These are phyloP conservation scores for Spizellomyces punctatus DNA, from an alignment of 192 early-diverging fungal species.

Conservation along the genomic window DNA sequence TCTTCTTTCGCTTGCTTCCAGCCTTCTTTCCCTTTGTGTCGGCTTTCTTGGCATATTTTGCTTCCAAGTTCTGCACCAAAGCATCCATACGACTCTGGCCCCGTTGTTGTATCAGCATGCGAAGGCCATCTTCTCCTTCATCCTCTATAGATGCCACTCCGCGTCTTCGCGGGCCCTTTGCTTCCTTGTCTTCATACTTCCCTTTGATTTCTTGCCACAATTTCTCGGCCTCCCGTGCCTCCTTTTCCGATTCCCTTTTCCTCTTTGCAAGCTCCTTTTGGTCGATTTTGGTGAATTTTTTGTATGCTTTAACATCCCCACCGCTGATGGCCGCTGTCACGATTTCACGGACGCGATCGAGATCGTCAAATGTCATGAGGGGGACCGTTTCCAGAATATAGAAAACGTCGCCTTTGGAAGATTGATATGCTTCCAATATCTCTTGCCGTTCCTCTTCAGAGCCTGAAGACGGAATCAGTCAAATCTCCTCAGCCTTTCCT, in stretches of 20 bases:
- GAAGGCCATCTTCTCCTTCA: conserved; percentile 42
- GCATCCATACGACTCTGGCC: conserved; percentile 17
- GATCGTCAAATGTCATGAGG: conserved; percentile 65
- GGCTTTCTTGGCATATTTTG: conserved; percentile 28
- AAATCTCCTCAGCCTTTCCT: not conserved
- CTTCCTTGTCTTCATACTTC: conserved; percentile 51
- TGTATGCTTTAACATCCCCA: conserved; percentile 53
- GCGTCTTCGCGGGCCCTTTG: not conserved
- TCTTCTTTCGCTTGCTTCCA: conserved; percentile 10
- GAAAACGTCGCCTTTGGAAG: conserved; percentile 72
- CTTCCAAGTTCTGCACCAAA: conserved; percentile 30
- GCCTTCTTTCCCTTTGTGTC: conserved; percentile 29
- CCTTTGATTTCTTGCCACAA: not conserved
- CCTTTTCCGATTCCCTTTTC: conserved; percentile 50
- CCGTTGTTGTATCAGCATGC: conserved; percentile 51
- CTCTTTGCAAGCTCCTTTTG: conserved; percentile 51
- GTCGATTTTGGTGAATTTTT: conserved; percentile 49
- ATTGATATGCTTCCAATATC: conserved; percentile 66
- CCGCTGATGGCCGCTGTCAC: conserved; percentile 66
- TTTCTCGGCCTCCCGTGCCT: conserved; percentile 6
- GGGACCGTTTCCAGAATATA: conserved; percentile 65
- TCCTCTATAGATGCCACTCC: conserved; percentile 55
- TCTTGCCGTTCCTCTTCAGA: conserved; percentile 77
- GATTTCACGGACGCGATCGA: conserved; percentile 61
- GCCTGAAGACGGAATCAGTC: conserved; percentile 35